Percentiles rank a stretch among this genome's conserved stretches.
Evolutionary conservation across 2,329 filamentous ascomycete species (phyloP).

Genomic region (Epichloe sibirici): DNA sequence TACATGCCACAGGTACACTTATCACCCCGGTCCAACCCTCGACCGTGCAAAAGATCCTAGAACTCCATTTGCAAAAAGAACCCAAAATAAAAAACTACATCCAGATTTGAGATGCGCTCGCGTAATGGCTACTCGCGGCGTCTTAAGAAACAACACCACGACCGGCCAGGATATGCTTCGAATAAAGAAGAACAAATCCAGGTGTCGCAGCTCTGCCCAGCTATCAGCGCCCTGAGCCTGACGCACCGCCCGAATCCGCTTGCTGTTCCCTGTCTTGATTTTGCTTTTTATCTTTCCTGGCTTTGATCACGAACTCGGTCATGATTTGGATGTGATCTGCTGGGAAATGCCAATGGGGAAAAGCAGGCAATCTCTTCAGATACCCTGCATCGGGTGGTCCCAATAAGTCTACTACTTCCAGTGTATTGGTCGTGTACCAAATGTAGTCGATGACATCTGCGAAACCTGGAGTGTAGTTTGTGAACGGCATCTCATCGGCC

Average conservation of each 20-base stretch:
- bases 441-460: slow-evolving; percentile 90
- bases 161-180: background rate
- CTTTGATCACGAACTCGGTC: slow-evolving; percentile 81
- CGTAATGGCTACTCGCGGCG: background rate
- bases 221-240: slow-evolving; percentile 18
- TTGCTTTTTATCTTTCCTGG: slow-evolving; percentile 68
- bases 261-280: slow-evolving; percentile 44
- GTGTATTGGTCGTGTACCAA: slow-evolving; percentile 87
- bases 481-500: slow-evolving; percentile 77
- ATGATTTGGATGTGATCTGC: slow-evolving; percentile 85
- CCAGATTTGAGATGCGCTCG: slow-evolving; percentile 19
- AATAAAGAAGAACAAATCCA: background rate
- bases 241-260: slow-evolving; percentile 41
- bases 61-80: slow-evolving; percentile 28
- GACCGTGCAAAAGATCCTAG: slow-evolving; percentile 17
- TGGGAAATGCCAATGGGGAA: slow-evolving; percentile 90
- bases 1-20: slow-evolving; percentile 10
- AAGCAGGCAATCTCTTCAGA: slow-evolving; percentile 75
- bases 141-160: slow-evolving; percentile 5
- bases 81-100: slow-evolving; percentile 25
- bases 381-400: slow-evolving; percentile 80
- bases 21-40: slow-evolving; percentile 5
- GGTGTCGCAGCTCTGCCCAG: background rate
- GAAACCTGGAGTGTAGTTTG: slow-evolving; percentile 94
- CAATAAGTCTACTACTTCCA: slow-evolving; percentile 73